Conservation (phyloP, 2,329 filamentous ascomycete species). For the Colletotrichum abscissum region DNA sequence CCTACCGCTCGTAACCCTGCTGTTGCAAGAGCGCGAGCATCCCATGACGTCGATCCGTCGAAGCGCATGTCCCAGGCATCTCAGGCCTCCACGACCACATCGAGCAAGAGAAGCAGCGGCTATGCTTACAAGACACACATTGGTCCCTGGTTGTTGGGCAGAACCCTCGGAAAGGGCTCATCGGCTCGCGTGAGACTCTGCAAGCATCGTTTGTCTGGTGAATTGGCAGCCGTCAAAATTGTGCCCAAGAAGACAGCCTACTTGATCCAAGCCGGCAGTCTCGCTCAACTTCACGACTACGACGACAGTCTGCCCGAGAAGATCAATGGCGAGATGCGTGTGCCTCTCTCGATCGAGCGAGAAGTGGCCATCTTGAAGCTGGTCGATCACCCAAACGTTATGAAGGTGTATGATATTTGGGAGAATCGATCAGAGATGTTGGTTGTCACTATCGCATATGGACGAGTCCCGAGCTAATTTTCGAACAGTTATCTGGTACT, state of each 20-base stretch:
- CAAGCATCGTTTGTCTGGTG: constrained; percentile 80
- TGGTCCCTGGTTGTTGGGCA: constrained; percentile 93
- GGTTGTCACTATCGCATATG: constrained; percentile 48
- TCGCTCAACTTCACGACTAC: constrained; percentile 83
- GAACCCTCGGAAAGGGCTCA: constrained; percentile 88
- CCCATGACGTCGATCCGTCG: constrained; percentile 45
- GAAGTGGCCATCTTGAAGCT: constrained; percentile 98
- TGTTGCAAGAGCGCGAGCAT: constrained; percentile 40
- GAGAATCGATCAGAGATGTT: constrained; percentile 96
- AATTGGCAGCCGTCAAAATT: constrained; percentile 94
- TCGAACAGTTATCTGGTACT: constrained; percentile 87
- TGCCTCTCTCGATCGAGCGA: constrained; percentile 90
- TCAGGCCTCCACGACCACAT: constrained; percentile 49
- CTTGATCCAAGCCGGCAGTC: constrained; percentile 85
- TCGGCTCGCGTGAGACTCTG: constrained; percentile 90
- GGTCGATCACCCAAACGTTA: constrained; percentile 93
- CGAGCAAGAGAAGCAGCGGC: constrained; percentile 51
- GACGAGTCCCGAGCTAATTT: constrained; percentile 36
- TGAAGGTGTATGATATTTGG: constrained; percentile 96
- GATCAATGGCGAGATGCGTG: constrained; percentile 72
- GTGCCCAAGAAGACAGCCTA: constrained; percentile 86
- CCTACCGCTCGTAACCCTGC: constrained; percentile 38
- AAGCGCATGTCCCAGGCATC: constrained; percentile 54
- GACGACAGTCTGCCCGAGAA: constrained; percentile 68
- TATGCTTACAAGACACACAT: constrained; percentile 76